A percentile compares a stretch with the other conserved stretches of the same genome.
phyloP scores from a whole-genome alignment of 1,284 basidiomycete species.

The Apiotrichum montevideense region DNA sequence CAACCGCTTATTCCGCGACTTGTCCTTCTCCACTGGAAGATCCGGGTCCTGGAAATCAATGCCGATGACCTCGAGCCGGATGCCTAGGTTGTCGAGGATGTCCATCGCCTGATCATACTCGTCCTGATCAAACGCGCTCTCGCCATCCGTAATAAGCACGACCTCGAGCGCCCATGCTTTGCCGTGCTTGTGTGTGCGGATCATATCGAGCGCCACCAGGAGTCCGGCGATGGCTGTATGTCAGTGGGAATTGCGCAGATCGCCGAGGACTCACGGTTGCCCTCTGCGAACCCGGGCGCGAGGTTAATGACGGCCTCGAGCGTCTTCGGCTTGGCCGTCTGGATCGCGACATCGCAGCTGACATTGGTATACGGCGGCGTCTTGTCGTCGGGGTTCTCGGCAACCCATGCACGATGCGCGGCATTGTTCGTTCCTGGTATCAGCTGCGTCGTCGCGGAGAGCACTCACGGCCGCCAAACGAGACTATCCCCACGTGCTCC shows the following conservation, averaged over 20 bases:
- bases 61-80: constrained; percentile 59
- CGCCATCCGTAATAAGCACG: constrained; percentile 70
- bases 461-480: constrained; percentile 68
- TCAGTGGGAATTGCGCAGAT: background rate
- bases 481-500: constrained; percentile 77
- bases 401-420: constrained; percentile 50
- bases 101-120: constrained; percentile 65
- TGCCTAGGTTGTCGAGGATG: constrained; percentile 54
- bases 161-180: constrained; percentile 78
- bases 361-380: constrained; percentile 62
- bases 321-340: constrained; percentile 66
- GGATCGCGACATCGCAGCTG: constrained; percentile 68
- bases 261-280: constrained; percentile 31
- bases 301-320: constrained; percentile 67
- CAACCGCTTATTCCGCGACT: constrained; percentile 48
- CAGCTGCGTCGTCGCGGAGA: constrained; percentile 1
- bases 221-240: constrained; percentile 72
- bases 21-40: constrained; percentile 36
- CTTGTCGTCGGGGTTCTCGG: constrained; percentile 33
- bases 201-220: constrained; percentile 73
- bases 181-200: constrained; percentile 51
- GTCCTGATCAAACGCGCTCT: constrained; percentile 49
- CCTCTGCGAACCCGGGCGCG: constrained; percentile 49
- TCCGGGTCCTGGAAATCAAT: constrained; percentile 30
- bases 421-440: constrained; percentile 65